These are phyloP conservation scores for Suhomyces sp. DNA, from an alignment of 805 yeast genomes.

Conservation along the genomic window DNA sequence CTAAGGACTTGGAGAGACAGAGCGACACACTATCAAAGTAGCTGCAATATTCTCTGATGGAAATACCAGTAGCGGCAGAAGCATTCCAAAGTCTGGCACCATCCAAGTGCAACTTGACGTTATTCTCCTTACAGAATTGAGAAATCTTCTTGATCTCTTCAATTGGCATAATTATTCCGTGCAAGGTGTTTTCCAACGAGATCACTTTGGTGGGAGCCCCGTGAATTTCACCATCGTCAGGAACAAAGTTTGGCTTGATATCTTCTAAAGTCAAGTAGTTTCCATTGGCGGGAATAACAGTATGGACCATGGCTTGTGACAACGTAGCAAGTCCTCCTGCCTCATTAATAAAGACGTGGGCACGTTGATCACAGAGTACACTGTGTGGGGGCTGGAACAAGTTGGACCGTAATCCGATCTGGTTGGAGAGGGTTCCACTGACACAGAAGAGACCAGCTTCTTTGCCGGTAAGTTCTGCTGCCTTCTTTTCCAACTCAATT, in stretches of 20 bases:
- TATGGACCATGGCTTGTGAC: conserved; percentile 42
- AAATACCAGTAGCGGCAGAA: conserved; percentile 36
- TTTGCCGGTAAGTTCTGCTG: conserved; percentile 37
- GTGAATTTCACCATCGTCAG: conserved; percentile 45
- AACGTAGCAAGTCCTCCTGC: conserved; percentile 44
- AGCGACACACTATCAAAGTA: conserved; percentile 42
- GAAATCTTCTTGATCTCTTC: conserved; percentile 38
- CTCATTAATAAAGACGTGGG: conserved; percentile 37
- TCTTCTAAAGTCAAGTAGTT: conserved; percentile 36
- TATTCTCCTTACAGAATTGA: conserved; percentile 29
- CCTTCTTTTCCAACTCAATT: conserved; percentile 29
- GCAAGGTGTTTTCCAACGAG: conserved; percentile 42
- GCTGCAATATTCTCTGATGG: conserved; percentile 37
- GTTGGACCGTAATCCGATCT: conserved; percentile 37
- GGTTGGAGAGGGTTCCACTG: conserved; percentile 43
- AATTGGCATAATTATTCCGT: conserved; percentile 40
- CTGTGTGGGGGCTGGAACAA: conserved; percentile 42
- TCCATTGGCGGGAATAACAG: conserved; percentile 35
- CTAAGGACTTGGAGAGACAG: conserved; percentile 41
- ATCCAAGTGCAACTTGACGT: conserved; percentile 39
- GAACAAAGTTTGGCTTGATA: conserved; percentile 33
- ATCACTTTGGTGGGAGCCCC: conserved; percentile 44
- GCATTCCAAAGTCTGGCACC: conserved; percentile 48
- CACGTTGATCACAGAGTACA: conserved; percentile 36
- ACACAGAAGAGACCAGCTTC: conserved; percentile 41